These are phyloP conservation scores for Metschnikowia lachancei DNA, from an alignment of 805 yeast species.

Conservation along the genomic window DNA sequence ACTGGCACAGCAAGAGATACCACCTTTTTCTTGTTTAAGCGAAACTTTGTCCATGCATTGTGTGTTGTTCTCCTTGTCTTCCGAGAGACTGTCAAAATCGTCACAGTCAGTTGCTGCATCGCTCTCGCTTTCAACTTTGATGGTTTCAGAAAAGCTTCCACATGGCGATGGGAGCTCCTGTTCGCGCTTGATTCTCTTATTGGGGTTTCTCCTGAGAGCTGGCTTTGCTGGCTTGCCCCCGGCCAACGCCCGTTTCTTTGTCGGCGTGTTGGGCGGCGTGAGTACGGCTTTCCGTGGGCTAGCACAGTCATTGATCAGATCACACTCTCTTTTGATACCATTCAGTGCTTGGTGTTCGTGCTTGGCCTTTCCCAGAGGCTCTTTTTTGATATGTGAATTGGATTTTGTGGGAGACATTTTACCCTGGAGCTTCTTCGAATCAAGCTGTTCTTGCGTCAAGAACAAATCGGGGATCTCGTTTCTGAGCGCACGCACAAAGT, in stretches of 20 bases:
- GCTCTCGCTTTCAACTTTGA: constrained; percentile 18
- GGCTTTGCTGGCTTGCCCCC: constrained; percentile 23
- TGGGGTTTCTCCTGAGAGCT: constrained; percentile 15
- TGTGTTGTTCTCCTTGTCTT: constrained; percentile 6
- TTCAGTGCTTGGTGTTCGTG: background rate
- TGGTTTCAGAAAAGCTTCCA: constrained; percentile 30
- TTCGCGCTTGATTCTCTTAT: constrained; percentile 13
- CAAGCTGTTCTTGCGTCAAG: constrained; percentile 52
- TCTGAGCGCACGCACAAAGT: constrained; percentile 61
- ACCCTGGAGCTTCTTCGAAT: constrained; percentile 38
- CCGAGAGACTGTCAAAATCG: constrained; percentile 9
- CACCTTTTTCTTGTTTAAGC: background rate
- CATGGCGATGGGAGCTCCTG: constrained; percentile 33
- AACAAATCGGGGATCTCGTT: constrained; percentile 59
- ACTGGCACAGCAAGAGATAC: background rate
- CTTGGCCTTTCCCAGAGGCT: background rate
- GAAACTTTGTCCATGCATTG: background rate
- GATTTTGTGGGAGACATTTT: constrained; percentile 3
- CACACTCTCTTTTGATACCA: constrained; percentile 4
- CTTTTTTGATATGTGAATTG: constrained; percentile 13
- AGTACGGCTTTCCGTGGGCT: constrained; percentile 15
- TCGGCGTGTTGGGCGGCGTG: constrained; percentile 38
- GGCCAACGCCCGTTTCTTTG: constrained; percentile 21
- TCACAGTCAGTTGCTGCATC: constrained; percentile 18
- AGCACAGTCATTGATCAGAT: background rate